Evolutionary conservation across 306 rosid genomes (phyloP), one percentile per base, ranked within the genome.

Genomic region (Cajanus cajan): DNA sequence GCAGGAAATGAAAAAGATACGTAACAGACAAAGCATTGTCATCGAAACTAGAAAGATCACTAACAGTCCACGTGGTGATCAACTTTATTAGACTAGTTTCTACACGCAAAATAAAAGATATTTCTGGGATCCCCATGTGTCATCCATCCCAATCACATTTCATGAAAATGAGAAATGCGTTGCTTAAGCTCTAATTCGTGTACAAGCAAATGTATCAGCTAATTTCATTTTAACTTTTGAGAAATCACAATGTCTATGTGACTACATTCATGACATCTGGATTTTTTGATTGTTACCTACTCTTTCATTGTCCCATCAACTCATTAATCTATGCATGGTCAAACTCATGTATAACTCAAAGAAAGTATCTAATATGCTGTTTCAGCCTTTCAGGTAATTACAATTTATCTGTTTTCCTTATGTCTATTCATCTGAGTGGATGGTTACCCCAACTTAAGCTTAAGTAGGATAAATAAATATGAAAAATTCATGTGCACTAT

Each of bases 91-190:
- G 43, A 69, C 39, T 78, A 24, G 85, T 67, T 82, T 77, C 28
- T 22, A 80, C 85, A 86, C 82, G 76, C 78, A 83, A 82, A 80
- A 80, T 75, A 40, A 34, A 76, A 76, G 57, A 63, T 76, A 70
- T 76, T 84, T 88, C 84, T 78, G 57, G 7, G 63, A 87, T 87
- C 92, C 90, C 87, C 86, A 87, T 85, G 87, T 75, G 80, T 88
- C 83, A 85, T 81, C 83, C 76, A 88, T 90, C 92, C 89, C 92
- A 85, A 87, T 61, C 71, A 55, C 11, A 37, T 67, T 21, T 81
- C 81, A 66, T 83, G 78, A 85, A 89, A 76, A 74, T 68, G 68
- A 47, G 21, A 67, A 78, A 54, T 82, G 58, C 84, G 73, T 89
- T 84, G 86, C 85, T 80, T 87, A 58, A 77, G 77, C 82, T 75